Conservation (phyloP, 305 asterid genomes). For the Euphrasia arctica region DNA sequence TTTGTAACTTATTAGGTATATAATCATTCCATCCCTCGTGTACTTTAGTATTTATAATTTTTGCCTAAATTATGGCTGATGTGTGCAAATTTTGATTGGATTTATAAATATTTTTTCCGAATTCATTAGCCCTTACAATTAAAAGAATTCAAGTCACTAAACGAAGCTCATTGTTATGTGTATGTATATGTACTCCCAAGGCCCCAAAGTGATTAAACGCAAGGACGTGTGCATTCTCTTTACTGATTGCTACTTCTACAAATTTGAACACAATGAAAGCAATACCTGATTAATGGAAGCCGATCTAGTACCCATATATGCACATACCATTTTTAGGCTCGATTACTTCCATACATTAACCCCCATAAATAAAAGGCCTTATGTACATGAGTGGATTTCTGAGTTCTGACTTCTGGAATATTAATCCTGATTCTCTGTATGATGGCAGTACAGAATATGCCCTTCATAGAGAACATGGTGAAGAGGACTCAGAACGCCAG, state of each 20-base stretch:
- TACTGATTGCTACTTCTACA: constrained; percentile 12
- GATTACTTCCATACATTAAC: constrained; percentile 7
- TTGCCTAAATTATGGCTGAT: constrained; percentile 6
- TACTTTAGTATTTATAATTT: not conserved
- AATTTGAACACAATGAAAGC: constrained; percentile 10
- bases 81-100: not conserved
- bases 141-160: constrained; percentile 9
- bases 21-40: not conserved
- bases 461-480: constrained; percentile 93
- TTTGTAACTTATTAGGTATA: constrained; percentile 14
- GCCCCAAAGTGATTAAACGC: not conserved
- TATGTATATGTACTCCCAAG: not conserved
- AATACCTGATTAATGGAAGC: constrained; percentile 6
- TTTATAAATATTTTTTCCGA: not conserved
- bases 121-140: not conserved
- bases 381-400: constrained; percentile 11
- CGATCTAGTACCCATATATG: constrained; percentile 13
- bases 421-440: constrained; percentile 35
- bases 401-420: constrained; percentile 29
- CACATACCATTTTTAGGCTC: constrained; percentile 16
- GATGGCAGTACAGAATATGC: constrained; percentile 83
- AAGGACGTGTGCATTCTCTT: constrained; percentile 6
- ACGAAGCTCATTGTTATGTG: not conserved
- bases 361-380: not conserved
- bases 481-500: constrained; percentile 89